Evolutionary conservation across 2,329 filamentous ascomycete species (phyloP).

Genomic region (Monilinia fructicola): DNA sequence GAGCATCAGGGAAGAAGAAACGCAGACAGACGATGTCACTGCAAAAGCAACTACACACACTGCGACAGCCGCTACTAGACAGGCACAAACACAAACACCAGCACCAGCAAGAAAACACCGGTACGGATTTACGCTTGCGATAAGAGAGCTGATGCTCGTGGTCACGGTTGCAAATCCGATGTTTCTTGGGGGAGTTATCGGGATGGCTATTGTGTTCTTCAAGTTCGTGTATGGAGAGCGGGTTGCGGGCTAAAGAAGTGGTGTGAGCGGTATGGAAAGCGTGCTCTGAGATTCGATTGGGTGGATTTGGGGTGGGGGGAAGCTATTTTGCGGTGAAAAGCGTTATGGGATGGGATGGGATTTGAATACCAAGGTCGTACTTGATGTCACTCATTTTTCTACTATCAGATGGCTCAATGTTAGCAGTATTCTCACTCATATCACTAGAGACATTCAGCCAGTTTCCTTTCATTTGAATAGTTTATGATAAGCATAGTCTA

Average conservation of each 20-base stretch:
- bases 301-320: background rate
- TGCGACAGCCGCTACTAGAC: too few species aligned
- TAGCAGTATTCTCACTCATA: too few species aligned
- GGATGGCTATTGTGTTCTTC: background rate
- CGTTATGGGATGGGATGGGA: background rate
- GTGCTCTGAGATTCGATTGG: background rate
- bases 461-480: too few species aligned
- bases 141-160: background rate
- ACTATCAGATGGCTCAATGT: background rate
- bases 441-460: too few species aligned
- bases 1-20: background rate
- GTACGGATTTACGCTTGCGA: background rate
- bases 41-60: too few species aligned
- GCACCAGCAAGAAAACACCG: background rate
- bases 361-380: background rate
- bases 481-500: too few species aligned
- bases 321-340: background rate
- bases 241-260: background rate
- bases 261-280: too few species aligned
- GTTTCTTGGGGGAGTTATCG: background rate
- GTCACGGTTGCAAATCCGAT: slow-evolving; percentile 3
- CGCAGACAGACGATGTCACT: background rate
- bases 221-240: background rate
- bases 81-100: too few species aligned
- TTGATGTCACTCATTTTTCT: background rate